Conservation (phyloP, 106 monocot genomes). For the Cymbidium sinense region DNA sequence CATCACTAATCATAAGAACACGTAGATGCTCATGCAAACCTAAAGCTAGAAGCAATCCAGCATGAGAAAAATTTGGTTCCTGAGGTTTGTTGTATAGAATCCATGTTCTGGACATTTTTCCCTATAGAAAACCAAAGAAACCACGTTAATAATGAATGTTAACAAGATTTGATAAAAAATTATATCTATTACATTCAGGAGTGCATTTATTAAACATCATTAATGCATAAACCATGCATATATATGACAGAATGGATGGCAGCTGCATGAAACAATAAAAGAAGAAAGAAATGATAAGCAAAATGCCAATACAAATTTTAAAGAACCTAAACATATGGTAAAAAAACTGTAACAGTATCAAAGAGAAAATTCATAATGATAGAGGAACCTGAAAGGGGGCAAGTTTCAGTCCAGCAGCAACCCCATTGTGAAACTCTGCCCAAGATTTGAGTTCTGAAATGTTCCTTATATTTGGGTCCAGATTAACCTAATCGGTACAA, state of each 20-base stretch:
- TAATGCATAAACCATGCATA: not conserved
- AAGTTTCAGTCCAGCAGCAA: slow-evolving; percentile 89
- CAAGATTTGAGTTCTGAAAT: slow-evolving; percentile 74
- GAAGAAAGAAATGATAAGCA: not conserved
- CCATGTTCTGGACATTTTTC: slow-evolving; percentile 89
- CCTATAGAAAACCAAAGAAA: slow-evolving; percentile 36
- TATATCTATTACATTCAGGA: not conserved
- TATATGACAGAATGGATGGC: not conserved
- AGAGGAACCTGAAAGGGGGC: slow-evolving; percentile 78
- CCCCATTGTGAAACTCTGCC: slow-evolving; percentile 99
- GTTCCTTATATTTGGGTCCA: slow-evolving; percentile 81
- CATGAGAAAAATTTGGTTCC: slow-evolving; percentile 83
- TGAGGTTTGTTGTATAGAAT: slow-evolving; percentile 82
- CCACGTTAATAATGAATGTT: not conserved
- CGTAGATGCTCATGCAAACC: slow-evolving; percentile 83
- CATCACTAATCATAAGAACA: slow-evolving; percentile 73
- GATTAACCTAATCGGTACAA: slow-evolving; percentile 55
- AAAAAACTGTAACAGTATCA: not conserved
- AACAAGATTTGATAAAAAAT: not conserved
- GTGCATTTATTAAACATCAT: not conserved
- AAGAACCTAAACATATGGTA: not conserved
- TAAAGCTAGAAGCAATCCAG: slow-evolving; percentile 83
- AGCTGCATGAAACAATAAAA: not conserved
- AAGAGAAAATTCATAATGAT: slow-evolving; percentile 4
- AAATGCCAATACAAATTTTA: not conserved